These are phyloP conservation scores for Dendrocalamus sinicus DNA, from an alignment of 176 grass and related monocot species.

Conservation along the genomic window DNA sequence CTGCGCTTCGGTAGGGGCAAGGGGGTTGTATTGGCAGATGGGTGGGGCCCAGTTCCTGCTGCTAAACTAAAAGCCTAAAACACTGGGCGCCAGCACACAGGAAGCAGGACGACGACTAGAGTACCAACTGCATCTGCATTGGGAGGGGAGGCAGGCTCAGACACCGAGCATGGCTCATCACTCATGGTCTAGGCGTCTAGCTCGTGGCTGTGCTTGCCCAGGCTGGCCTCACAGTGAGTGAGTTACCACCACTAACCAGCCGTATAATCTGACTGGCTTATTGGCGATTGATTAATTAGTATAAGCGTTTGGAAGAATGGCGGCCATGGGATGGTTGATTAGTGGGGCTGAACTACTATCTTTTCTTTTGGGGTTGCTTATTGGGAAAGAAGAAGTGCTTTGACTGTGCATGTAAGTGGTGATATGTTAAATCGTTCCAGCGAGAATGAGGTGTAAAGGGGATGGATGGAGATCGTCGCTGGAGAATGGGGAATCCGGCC, in stretches of 20 bases:
- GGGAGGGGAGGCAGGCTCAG: slow-evolving; percentile 26
- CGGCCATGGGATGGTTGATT: background rate
- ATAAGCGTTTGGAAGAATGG: background rate
- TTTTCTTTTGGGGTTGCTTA: background rate
- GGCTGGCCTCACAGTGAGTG: slow-evolving; percentile 48
- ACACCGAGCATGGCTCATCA: slow-evolving; percentile 24
- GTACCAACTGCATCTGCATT: slow-evolving; percentile 46
- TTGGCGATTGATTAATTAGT: background rate
- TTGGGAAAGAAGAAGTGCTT: slow-evolving; percentile 35
- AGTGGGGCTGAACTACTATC: background rate
- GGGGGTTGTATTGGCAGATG: background rate
- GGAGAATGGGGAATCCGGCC: slow-evolving; percentile 46
- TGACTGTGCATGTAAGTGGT: slow-evolving; percentile 2
- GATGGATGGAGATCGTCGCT: slow-evolving; percentile 27
- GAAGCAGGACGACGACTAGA: slow-evolving; percentile 43
- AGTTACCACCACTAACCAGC: slow-evolving; percentile 17
- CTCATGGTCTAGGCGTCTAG: background rate
- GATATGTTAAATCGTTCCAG: slow-evolving; percentile 23
- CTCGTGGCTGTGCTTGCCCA: slow-evolving; percentile 45
- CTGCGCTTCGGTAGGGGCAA: background rate
- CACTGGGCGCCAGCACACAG: slow-evolving; percentile 53
- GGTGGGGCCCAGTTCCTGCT: slow-evolving; percentile 47
- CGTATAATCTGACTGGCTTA: background rate
- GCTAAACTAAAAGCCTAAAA: slow-evolving; percentile 46
- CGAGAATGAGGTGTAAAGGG: slow-evolving; percentile 50